phyloP scores from a whole-genome alignment of 768 basidiomycete genomes.

The Agaricus blazei region DNA sequence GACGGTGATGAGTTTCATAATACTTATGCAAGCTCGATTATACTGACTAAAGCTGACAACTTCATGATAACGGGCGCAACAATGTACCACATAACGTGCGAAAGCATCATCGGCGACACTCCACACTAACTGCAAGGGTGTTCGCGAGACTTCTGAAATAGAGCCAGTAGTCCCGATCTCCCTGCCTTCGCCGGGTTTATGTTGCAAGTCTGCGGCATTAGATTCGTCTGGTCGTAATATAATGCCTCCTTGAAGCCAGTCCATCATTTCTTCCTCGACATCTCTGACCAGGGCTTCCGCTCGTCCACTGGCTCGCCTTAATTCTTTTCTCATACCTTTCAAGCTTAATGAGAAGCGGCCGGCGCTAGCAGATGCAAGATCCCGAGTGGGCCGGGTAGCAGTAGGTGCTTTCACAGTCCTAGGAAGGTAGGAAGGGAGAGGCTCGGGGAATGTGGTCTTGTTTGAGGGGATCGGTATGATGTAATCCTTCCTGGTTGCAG shows the following conservation, averaged over 20 bases:
- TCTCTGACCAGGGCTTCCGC: constrained; percentile 61
- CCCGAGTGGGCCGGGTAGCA: constrained; percentile 30
- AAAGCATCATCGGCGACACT: constrained; percentile 65
- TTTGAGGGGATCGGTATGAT: constrained; percentile 35
- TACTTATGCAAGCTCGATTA: not conserved
- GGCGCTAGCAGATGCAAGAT: constrained; percentile 57
- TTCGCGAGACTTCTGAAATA: constrained; percentile 62
- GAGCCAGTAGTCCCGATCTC: constrained; percentile 47
- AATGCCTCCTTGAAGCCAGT: constrained; percentile 62
- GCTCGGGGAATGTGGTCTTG: constrained; percentile 67
- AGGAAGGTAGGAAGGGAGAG: constrained; percentile 65
- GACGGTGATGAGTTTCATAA: not conserved
- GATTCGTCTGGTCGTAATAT: constrained; percentile 45
- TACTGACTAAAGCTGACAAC: constrained; percentile 77
- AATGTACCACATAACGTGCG: constrained; percentile 78
- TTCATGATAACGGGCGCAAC: constrained; percentile 74
- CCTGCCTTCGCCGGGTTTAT: constrained; percentile 25
- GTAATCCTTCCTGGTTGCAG: constrained; percentile 58
- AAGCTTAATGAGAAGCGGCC: constrained; percentile 74
- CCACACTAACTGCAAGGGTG: constrained; percentile 70
- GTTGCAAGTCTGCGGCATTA: constrained; percentile 13
- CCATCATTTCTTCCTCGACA: constrained; percentile 56
- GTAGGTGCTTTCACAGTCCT: constrained; percentile 53
- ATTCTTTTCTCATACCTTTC: constrained; percentile 66
- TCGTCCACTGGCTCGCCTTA: constrained; percentile 56